Evolutionary conservation across 176 grass and related monocot genomes (phyloP), one percentile per base, ranked within the genome.

Genomic region (Coix lacrymajobi): DNA sequence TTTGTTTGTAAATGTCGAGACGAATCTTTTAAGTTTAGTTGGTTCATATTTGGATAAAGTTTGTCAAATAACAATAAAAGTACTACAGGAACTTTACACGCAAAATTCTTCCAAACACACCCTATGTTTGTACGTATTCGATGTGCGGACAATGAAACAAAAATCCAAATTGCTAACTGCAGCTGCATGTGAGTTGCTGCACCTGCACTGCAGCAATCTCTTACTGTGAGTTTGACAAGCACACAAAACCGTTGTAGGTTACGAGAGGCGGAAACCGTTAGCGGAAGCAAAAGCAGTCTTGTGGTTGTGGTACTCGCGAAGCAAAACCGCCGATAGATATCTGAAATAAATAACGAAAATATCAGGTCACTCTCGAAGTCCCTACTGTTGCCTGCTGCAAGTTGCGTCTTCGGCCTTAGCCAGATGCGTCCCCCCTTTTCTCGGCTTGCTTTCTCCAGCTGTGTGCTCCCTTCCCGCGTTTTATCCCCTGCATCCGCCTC

Each of bases 311-410:
- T 63, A 62, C 38, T 45, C 57, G 57, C 57, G 8, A n/a, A n/a
- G n/a, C n/a, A n/a, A n/a, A n/a, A n/a, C 10, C 17, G 20, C 7
- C 13, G 44, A 65, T 77, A 32, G 22, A 46, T 3, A 33, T 22
- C 1, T 48, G 33, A 14, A 24, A 10, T 12, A 71, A 72, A 29
- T 16, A 71, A 29, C 4, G 39, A 51, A 80, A 80, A 52, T 52
- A 67, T 80, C 78, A 80, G 78, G 62, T 37, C 62, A 80, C 44
- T 80, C 78, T 68, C 30, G 62, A 80, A 80, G 43, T 3, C 43
- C 3, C 45, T 12, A 71, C 9, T n/a, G 26, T 45, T 8, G 15
- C 9, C 12, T 44, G 39, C 38, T 26, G 69, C 69, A 76, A 76
- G 49, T 58, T 48, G 33, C 33, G 0, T 19, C 6, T 0, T 20